phyloP scores from a whole-genome alignment of 495 filamentous ascomycete species.

The Xylaria bambusicola region DNA sequence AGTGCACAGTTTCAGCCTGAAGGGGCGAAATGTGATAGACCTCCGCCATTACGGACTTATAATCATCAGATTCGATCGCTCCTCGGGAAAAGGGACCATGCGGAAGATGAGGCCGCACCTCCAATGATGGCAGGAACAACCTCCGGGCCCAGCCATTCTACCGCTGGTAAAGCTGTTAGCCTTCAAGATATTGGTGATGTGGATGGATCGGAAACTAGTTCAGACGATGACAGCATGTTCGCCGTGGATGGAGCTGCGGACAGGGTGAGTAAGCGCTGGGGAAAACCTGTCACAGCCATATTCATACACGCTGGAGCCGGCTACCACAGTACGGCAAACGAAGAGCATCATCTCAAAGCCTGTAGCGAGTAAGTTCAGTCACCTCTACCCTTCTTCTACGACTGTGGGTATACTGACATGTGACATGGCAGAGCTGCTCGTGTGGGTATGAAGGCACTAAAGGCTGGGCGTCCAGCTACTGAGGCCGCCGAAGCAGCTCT shows the following conservation, averaged over 20 bases:
- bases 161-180: no score
- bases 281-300: constrained; percentile 58
- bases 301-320: constrained; percentile 96
- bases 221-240: constrained; percentile 12
- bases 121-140: neutral
- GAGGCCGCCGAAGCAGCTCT: constrained; percentile 94
- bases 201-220: neutral
- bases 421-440: constrained; percentile 65
- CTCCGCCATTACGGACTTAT: constrained; percentile 8
- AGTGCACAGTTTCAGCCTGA: neutral
- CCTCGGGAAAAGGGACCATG: constrained; percentile 8
- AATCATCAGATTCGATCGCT: constrained; percentile 4
- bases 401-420: neutral
- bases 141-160: neutral
- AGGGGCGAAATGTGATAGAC: neutral
- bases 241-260: constrained; percentile 27
- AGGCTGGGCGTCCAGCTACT: constrained; percentile 73
- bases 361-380: constrained; percentile 78
- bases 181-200: constrained; percentile 1
- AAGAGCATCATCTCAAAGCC: constrained; percentile 76
- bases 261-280: constrained; percentile 23
- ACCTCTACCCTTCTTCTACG: neutral
- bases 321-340: constrained; percentile 86
- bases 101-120: neutral
- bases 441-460: constrained; percentile 76